Conservation (phyloP, 1,284 basidiomycete species). For the Puccinia sorghi region DNA sequence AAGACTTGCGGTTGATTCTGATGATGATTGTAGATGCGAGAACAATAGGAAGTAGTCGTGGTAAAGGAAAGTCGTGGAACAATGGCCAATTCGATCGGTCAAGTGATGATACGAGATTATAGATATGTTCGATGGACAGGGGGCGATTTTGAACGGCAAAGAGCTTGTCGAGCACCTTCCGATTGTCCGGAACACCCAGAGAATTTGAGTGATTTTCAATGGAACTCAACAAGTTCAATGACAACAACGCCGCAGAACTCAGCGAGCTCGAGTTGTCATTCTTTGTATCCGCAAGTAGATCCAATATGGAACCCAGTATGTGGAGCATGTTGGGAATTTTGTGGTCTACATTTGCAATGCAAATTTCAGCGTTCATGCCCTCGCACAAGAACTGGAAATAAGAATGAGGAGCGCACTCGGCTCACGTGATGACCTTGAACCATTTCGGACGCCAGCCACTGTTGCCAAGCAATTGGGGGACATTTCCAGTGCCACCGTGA, state of each 20-base stretch:
- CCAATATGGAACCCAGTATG: conserved; percentile 4
- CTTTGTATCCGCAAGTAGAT: conserved; percentile 3
- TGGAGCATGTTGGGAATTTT: conserved; percentile 13
- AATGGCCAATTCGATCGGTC: conserved; percentile 33
- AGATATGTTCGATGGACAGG: conserved; percentile 16
- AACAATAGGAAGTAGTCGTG: conserved; percentile 24
- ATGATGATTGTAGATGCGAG: neutral
- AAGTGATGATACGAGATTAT: conserved; percentile 30
- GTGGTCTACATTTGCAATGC: neutral
- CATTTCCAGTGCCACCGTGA: conserved; percentile 9
- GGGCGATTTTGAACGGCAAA: conserved; percentile 1
- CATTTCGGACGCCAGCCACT: conserved; percentile 40
- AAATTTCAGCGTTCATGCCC: neutral
- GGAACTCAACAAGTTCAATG: conserved; percentile 32
- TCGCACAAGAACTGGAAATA: neutral
- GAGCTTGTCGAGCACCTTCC: conserved; percentile 30
- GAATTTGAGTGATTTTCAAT: conserved; percentile 29
- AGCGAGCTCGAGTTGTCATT: neutral
- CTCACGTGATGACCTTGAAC: conserved; percentile 40
- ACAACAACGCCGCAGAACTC: conserved; percentile 16
- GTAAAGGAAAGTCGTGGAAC: conserved; percentile 37
- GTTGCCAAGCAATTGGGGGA: conserved; percentile 27
- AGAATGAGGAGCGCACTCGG: neutral
- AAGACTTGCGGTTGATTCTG: conserved; percentile 36
- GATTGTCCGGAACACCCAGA: conserved; percentile 20